phyloP scores from a whole-genome alignment of 441 rosid genomes.

The Gossypium armourianum region DNA sequence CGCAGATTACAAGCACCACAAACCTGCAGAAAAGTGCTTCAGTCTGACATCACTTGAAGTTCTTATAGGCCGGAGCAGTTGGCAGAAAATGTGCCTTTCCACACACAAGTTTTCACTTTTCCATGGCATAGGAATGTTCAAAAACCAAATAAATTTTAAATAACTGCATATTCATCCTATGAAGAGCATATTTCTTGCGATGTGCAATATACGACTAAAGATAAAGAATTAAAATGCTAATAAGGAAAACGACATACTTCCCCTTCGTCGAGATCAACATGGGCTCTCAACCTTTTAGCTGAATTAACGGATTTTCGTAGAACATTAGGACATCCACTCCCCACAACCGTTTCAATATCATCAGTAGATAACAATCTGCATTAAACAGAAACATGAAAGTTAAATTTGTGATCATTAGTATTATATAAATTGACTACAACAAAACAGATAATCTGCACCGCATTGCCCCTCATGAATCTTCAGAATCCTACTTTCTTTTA shows the following conservation, averaged over 20 bases:
- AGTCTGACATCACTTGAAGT: not conserved
- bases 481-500: not conserved
- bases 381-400: conserved; percentile 12
- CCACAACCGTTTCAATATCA: conserved; percentile 56
- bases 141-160: conserved; percentile 4
- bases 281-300: conserved; percentile 69
- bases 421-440: not conserved
- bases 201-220: not conserved
- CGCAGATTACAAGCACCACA: conserved; percentile 71
- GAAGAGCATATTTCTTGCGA: not conserved
- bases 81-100: not conserved
- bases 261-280: conserved; percentile 55
- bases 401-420: not conserved
- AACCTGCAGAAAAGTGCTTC: conserved; percentile 35
- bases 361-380: conserved; percentile 50
- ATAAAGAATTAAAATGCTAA: not conserved
- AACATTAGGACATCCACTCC: conserved; percentile 75
- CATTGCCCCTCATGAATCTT: not conserved
- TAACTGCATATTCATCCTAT: not conserved
- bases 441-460: not conserved
- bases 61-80: not conserved
- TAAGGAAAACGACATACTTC: conserved; percentile 40
- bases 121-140: not conserved
- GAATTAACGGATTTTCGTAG: conserved; percentile 68
- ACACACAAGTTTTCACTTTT: not conserved